Conservation (phyloP, 129 eudicot species). For the Solidago caesia region DNA sequence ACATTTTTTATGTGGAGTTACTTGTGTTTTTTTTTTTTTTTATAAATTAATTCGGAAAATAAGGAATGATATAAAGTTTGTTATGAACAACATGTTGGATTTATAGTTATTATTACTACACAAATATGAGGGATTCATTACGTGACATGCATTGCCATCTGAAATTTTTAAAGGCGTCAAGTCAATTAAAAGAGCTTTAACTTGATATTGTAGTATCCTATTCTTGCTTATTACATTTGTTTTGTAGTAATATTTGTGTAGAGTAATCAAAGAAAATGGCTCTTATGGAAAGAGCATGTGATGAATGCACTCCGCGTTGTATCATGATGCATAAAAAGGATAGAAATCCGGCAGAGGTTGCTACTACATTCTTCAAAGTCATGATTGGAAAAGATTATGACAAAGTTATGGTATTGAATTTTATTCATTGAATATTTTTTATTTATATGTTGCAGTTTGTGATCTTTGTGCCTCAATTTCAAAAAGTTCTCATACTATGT, state of each 20-base stretch:
- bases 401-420: constrained; percentile 43
- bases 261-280: constrained; percentile 15
- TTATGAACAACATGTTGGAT: constrained; percentile 11
- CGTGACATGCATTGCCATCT: constrained; percentile 11
- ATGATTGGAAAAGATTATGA: constrained; percentile 41
- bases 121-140: not conserved
- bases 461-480: not conserved
- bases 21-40: too few relatives aligned
- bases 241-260: constrained; percentile 16
- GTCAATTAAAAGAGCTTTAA: not conserved
- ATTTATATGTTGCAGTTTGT: constrained; percentile 2
- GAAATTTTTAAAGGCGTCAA: not conserved
- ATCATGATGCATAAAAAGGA: constrained; percentile 34
- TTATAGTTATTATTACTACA: not conserved
- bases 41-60: too few relatives aligned
- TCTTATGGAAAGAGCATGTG: constrained; percentile 46
- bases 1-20: too few relatives aligned
- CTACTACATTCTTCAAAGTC: constrained; percentile 48
- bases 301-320: constrained; percentile 53
- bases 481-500: not conserved
- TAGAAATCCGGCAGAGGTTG: constrained; percentile 28
- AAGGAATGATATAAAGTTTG: not conserved
- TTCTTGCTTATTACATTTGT: not conserved
- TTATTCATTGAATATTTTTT: constrained; percentile 1
- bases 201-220: too few relatives aligned